Percentiles rank a stretch among this genome's conserved stretches.
Conservation (phyloP, 1,139 yeast genomes). For the Hyphopichia wangnamkhiaoensis region DNA sequence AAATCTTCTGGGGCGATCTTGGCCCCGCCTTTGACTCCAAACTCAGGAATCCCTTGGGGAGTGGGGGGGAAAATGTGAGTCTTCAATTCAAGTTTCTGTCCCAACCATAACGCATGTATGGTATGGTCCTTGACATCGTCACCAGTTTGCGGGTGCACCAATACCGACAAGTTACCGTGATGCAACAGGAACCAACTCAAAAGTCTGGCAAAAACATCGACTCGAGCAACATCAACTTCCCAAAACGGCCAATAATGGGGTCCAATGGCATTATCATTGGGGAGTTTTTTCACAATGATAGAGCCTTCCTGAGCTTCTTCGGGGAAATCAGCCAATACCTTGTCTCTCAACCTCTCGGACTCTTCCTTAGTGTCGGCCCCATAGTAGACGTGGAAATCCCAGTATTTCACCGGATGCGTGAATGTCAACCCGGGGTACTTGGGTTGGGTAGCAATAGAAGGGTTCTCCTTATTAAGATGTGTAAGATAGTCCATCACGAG, state of each 20-base stretch:
- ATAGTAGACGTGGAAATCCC: slow-evolving; percentile 38
- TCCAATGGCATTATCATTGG: slow-evolving; percentile 27
- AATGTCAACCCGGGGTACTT: slow-evolving; percentile 18
- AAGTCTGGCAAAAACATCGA: slow-evolving; percentile 28
- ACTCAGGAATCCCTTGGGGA: slow-evolving; percentile 22
- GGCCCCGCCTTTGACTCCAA: slow-evolving; percentile 26
- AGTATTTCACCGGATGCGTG: slow-evolving; percentile 30
- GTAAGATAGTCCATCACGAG: slow-evolving; percentile 33
- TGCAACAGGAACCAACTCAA: slow-evolving; percentile 34
- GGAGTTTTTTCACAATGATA: slow-evolving; percentile 31
- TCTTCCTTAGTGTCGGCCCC: slow-evolving; percentile 19
- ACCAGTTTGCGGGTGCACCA: slow-evolving; percentile 38
- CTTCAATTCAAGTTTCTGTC: slow-evolving; percentile 25
- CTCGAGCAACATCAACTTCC: slow-evolving; percentile 35
- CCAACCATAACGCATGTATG: slow-evolving; percentile 32
- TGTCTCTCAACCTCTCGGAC: slow-evolving; percentile 21
- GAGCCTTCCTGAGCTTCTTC: slow-evolving; percentile 27
- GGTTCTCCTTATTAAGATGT: slow-evolving; percentile 18
- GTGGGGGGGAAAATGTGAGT: slow-evolving; percentile 16
- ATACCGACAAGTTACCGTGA: slow-evolving; percentile 30
- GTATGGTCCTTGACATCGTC: slow-evolving; percentile 29
- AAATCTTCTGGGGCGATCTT: slow-evolving; percentile 17
- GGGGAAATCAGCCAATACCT: slow-evolving; percentile 26
- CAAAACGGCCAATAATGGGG: slow-evolving; percentile 36
- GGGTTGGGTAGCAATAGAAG: slow-evolving; percentile 23